phyloP scores from a whole-genome alignment of 2,329 filamentous ascomycete genomes.

The Boeremia exigua region DNA sequence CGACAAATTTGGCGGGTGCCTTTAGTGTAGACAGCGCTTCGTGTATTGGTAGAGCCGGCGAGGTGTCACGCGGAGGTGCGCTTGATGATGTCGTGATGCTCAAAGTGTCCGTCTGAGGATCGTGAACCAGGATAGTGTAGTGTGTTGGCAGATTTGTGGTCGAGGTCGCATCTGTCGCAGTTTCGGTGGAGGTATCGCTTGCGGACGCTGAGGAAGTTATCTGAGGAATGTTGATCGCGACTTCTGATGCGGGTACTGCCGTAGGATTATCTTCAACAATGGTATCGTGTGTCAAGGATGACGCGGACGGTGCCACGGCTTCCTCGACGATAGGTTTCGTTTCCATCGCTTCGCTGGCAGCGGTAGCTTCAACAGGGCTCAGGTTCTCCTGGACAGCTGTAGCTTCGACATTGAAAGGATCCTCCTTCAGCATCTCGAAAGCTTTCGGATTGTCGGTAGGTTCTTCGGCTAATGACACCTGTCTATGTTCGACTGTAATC shows the following conservation, averaged over 20 bases:
- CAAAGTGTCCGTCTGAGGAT: conserved; percentile 32
- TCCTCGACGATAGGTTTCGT: background rate
- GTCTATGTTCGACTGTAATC: conserved; percentile 33
- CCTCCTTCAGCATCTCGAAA: conserved; percentile 26
- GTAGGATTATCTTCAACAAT: background rate
- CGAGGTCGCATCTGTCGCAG: background rate
- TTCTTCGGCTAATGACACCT: conserved; percentile 8
- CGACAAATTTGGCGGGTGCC: conserved; percentile 38
- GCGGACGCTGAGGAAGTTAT: background rate
- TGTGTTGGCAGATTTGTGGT: background rate
- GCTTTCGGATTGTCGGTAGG: background rate
- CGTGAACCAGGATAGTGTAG: conserved; percentile 38
- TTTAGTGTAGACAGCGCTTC: conserved; percentile 37
- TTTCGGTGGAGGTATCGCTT: background rate
- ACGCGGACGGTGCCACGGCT: background rate
- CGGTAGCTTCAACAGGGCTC: background rate
- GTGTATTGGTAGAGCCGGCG: conserved; percentile 32
- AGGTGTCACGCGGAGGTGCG: conserved; percentile 17
- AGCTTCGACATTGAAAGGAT: background rate
- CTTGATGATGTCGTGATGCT: conserved; percentile 35
- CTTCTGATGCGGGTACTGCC: background rate
- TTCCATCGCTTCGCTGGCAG: background rate
- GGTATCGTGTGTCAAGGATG: background rate
- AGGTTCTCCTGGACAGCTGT: background rate
- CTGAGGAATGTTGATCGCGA: background rate